phyloP scores from a whole-genome alignment of 306 rosid species.

The Spatholobus suberectus region DNA sequence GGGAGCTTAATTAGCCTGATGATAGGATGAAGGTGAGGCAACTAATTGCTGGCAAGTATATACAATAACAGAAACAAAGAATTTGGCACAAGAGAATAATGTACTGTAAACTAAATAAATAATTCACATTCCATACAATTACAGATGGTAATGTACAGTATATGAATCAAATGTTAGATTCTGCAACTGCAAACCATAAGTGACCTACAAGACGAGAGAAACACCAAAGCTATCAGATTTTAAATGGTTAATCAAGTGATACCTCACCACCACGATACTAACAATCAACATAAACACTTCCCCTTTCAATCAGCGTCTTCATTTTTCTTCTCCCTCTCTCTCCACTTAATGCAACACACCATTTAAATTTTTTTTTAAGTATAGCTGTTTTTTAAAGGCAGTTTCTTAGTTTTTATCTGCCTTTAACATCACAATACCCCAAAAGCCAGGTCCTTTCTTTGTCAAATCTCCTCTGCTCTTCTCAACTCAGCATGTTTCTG shows the following conservation, averaged over 20 bases:
- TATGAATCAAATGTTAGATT: not conserved
- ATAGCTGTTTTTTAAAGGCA: not conserved
- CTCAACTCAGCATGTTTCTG: not conserved
- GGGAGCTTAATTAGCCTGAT: not conserved
- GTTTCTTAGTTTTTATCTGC: not conserved
- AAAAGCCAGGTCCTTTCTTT: not conserved
- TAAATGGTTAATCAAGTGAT: not conserved
- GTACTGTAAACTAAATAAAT: not conserved
- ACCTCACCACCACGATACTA: not conserved
- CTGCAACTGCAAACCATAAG: not conserved
- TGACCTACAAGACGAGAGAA: not conserved
- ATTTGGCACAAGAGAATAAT: not conserved
- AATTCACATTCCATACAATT: not conserved
- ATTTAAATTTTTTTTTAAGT: not conserved
- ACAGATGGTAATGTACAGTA: not conserved
- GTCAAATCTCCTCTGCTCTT: not conserved
- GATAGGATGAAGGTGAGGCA: constrained; percentile 8
- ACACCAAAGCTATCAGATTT: not conserved
- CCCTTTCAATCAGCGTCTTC: not conserved
- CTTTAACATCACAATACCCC: not conserved
- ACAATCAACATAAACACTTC: not conserved
- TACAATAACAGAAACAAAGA: not conserved
- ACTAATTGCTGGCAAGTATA: not conserved
- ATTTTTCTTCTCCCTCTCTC: not conserved
- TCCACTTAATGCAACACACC: not conserved